These are phyloP conservation scores for Calocera viscosa DNA, from an alignment of 768 basidiomycete genomes.

Conservation along the genomic window DNA sequence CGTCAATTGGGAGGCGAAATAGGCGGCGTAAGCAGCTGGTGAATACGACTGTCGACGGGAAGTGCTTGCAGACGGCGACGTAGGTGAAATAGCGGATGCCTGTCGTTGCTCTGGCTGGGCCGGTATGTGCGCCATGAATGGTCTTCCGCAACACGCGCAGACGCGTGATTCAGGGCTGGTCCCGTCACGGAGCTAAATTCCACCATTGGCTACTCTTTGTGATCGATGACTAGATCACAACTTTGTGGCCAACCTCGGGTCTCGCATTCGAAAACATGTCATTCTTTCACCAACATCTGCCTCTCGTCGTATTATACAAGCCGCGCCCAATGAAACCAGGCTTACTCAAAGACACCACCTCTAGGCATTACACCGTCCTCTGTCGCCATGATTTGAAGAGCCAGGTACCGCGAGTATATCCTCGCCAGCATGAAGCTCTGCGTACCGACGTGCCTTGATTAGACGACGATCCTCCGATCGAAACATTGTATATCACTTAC, in stretches of 20 bases:
- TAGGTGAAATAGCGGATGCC: background rate
- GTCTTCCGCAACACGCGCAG: conserved; percentile 5
- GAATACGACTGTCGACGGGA: background rate
- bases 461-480: background rate
- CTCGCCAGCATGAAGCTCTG: background rate
- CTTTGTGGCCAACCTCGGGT: too few species aligned
- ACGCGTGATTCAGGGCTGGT: conserved; percentile 8
- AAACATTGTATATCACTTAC: background rate
- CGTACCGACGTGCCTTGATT: background rate
- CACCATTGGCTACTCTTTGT: background rate
- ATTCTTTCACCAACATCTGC: too few species aligned
- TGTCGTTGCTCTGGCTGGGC: background rate
- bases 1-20: background rate
- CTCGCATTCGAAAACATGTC: background rate
- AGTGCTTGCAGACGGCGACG: background rate
- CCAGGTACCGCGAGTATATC: background rate
- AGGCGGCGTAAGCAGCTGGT: background rate
- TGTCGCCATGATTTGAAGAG: background rate
- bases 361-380: background rate
- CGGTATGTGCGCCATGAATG: conserved; percentile 6
- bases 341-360: too few species aligned
- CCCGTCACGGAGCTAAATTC: background rate
- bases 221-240: background rate
- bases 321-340: too few species aligned
- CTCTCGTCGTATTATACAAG: too few species aligned